phyloP scores from a whole-genome alignment of 2,329 filamentous ascomycete genomes.

The Ophiostoma piceae region DNA sequence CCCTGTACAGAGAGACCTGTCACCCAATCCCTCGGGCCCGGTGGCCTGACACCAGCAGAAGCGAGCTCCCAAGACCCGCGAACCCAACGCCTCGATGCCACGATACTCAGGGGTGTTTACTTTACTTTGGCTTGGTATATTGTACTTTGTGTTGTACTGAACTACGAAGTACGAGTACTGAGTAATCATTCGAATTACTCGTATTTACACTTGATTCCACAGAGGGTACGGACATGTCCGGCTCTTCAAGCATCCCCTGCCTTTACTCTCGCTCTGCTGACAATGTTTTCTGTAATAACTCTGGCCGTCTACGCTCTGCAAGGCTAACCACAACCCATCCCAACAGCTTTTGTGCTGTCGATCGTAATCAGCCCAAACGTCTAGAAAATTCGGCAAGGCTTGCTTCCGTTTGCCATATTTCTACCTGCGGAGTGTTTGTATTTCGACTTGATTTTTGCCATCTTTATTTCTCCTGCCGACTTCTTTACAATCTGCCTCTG shows the following conservation, averaged over 20 bases:
- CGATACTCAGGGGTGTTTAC: neutral
- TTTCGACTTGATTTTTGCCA: neutral
- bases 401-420: neutral
- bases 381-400: neutral
- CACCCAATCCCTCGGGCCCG: neutral
- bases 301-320: neutral
- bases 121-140: too few relatives aligned
- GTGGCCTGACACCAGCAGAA: neutral
- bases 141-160: too few relatives aligned
- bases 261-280: neutral
- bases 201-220: neutral
- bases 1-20: too few relatives aligned
- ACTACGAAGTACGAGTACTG: too few relatives aligned
- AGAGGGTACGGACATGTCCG: neutral
- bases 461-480: neutral
- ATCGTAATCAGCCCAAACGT: conserved; percentile 9
- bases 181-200: too few relatives aligned
- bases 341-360: neutral
- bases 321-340: neutral
- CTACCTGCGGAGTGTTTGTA: neutral
- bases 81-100: neutral
- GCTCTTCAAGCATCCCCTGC: neutral
- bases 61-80: neutral
- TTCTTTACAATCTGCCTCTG: too few relatives aligned
- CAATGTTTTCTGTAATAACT: neutral